Evolutionary conservation across 2,329 filamentous ascomycete genomes (phyloP).

Genomic region (Rosellinia necatrix): DNA sequence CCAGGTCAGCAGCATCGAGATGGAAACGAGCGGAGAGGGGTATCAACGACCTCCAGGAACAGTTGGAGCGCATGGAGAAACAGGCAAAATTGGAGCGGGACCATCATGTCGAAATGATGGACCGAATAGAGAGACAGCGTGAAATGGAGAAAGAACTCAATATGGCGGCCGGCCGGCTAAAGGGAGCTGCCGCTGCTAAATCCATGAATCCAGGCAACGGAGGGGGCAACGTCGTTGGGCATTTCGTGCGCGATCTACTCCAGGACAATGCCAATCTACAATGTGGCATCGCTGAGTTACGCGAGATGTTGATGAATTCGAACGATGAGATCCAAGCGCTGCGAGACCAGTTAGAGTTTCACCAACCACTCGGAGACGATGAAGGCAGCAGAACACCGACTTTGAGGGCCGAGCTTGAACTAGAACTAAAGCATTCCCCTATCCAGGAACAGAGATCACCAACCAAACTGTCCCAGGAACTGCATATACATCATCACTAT

Average conservation of each 20-base stretch:
- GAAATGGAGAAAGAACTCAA: constrained; percentile 82
- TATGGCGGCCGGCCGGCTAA: constrained; percentile 77
- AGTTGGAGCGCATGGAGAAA: constrained; percentile 85
- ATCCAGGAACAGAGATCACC: constrained; percentile 32
- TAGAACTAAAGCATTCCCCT: constrained; percentile 52
- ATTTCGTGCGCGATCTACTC: constrained; percentile 93
- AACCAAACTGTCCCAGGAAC: constrained; percentile 66
- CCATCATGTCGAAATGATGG: constrained; percentile 78
- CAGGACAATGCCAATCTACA: constrained; percentile 96
- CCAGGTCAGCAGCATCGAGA: constrained; percentile 76
- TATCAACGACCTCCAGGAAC: constrained; percentile 78
- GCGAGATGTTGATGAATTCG: constrained; percentile 87
- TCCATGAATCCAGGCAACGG: constrained; percentile 63
- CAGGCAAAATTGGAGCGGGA: constrained; percentile 81
- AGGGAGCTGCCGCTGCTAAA: constrained; percentile 76
- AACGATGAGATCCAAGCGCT: constrained; percentile 92
- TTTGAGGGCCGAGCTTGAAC: constrained; percentile 73
- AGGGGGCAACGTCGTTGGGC: constrained; percentile 77
- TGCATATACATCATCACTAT: constrained; percentile 96
- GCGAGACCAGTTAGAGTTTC: constrained; percentile 77
- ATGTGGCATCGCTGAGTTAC: constrained; percentile 85
- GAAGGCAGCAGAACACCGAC: constrained; percentile 53
- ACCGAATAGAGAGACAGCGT: constrained; percentile 81
- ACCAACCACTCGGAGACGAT: constrained; percentile 67
- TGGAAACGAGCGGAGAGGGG: constrained; percentile 86